Evolutionary conservation across 1,284 basidiomycete genomes (phyloP).

Genomic region (Cutaneotrichosporon sp.): DNA sequence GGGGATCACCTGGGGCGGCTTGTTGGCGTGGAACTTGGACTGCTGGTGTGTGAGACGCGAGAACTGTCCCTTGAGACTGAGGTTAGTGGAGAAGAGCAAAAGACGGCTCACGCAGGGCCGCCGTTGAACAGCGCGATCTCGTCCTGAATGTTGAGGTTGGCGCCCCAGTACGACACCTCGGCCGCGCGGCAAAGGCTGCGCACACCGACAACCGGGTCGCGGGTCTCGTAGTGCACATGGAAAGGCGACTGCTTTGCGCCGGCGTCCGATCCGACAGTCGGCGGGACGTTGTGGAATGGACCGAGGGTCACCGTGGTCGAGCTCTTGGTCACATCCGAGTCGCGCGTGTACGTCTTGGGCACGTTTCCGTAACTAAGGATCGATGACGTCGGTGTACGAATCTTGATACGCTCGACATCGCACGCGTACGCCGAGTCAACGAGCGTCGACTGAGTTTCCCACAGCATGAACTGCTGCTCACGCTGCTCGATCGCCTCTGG

Average conservation of each 20-base stretch:
- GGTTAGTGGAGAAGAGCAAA: neutral
- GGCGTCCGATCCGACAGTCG: constrained; percentile 51
- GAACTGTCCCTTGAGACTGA: constrained; percentile 89
- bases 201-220: constrained; percentile 72
- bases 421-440: constrained; percentile 78
- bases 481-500: constrained; percentile 67
- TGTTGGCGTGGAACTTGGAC: constrained; percentile 58
- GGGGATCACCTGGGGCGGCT: constrained; percentile 65
- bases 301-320: constrained; percentile 81
- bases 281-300: constrained; percentile 68
- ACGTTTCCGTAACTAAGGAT: constrained; percentile 62
- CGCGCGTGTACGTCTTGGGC: constrained; percentile 39
- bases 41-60: constrained; percentile 86
- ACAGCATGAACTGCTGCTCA: constrained; percentile 75
- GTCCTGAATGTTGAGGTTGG: constrained; percentile 89
- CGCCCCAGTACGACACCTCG: constrained; percentile 96
- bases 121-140: constrained; percentile 76
- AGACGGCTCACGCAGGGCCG: constrained; percentile 70
- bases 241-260: constrained; percentile 61
- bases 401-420: constrained; percentile 73
- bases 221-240: constrained; percentile 72
- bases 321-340: constrained; percentile 58
- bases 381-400: constrained; percentile 68
- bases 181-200: constrained; percentile 66
- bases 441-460: constrained; percentile 59